phyloP scores from a whole-genome alignment of 2,329 filamentous ascomycete species.

The Neofusicoccum sp. region DNA sequence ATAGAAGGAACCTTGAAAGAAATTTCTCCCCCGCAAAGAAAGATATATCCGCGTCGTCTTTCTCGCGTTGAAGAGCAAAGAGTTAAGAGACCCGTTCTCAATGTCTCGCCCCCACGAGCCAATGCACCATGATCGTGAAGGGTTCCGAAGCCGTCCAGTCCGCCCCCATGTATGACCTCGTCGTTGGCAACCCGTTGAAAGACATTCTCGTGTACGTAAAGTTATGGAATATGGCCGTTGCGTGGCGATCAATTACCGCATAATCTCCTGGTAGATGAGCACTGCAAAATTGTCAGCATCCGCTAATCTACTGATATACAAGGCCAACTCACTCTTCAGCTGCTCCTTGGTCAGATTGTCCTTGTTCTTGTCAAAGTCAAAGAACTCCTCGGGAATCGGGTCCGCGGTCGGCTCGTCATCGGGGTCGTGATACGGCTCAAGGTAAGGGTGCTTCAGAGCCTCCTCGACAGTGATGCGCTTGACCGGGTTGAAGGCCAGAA shows the following conservation, averaged over 20 bases:
- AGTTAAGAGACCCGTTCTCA: slow-evolving; percentile 6
- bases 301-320: background rate
- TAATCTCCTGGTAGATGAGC: slow-evolving; percentile 97
- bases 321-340: slow-evolving; percentile 70
- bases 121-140: slow-evolving; percentile 11
- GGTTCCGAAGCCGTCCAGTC: background rate
- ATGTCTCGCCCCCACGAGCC: background rate
- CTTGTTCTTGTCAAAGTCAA: slow-evolving; percentile 99
- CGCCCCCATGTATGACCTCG: background rate
- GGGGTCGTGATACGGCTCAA: slow-evolving; percentile 98
- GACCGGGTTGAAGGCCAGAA: slow-evolving; percentile 96
- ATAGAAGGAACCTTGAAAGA: slow-evolving; percentile 5
- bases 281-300: slow-evolving; percentile 45
- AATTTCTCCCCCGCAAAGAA: slow-evolving; percentile 6
- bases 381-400: slow-evolving; percentile 97
- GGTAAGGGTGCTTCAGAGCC: slow-evolving; percentile 93
- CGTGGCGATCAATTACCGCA: slow-evolving; percentile 55
- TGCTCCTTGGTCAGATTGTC: slow-evolving; percentile 98
- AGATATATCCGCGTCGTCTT: background rate
- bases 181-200: slow-evolving; percentile 4
- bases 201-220: slow-evolving; percentile 16
- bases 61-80: background rate
- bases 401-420: slow-evolving; percentile 97
- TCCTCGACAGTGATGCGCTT: slow-evolving; percentile 99
- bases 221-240: background rate